Percentiles rank a stretch among this genome's conserved stretches.
Conservation (phyloP, 176 grass and related monocot species). For the Ensete ventricosum region DNA sequence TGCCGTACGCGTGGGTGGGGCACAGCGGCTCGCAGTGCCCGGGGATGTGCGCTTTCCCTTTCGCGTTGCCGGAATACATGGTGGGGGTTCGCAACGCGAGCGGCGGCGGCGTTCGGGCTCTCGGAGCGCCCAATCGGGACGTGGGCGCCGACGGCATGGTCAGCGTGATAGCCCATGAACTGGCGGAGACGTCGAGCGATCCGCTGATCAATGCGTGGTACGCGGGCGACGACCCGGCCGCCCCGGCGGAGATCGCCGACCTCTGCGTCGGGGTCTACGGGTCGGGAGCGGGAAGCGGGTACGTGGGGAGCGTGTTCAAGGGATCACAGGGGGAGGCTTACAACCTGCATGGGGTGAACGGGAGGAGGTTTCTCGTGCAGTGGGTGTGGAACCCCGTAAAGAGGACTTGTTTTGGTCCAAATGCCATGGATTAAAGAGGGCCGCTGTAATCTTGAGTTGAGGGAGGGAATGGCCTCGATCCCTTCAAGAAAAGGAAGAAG, state of each 20-base stretch:
- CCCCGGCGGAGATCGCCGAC: conserved; percentile 85
- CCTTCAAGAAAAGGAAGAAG: too few species aligned
- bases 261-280: conserved; percentile 76
- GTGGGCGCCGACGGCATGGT: conserved; percentile 68
- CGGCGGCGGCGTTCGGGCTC: conserved; percentile 9
- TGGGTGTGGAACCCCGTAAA: conserved; percentile 72
- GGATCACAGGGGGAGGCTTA: conserved; percentile 41
- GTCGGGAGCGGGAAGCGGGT: conserved; percentile 52
- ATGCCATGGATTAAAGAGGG: conserved; percentile 34
- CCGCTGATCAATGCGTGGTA: conserved; percentile 82
- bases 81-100: background rate
- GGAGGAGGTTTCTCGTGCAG: conserved; percentile 69
- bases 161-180: conserved; percentile 64
- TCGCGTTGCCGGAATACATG: conserved; percentile 34
- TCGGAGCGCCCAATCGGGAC: conserved; percentile 67
- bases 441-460: too few species aligned
- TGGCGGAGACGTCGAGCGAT: conserved; percentile 64
- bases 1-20: conserved; percentile 87
- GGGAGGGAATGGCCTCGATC: too few species aligned
- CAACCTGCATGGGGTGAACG: conserved; percentile 68
- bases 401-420: conserved; percentile 62
- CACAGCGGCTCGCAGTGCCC: conserved; percentile 74
- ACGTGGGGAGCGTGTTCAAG: conserved; percentile 53
- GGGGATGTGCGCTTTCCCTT: conserved; percentile 66
- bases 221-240: conserved; percentile 65